Evolutionary conservation across 1,284 basidiomycete genomes (phyloP), one percentile per base, ranked within the genome.

Genomic region (Ustilago shanxiensis): DNA sequence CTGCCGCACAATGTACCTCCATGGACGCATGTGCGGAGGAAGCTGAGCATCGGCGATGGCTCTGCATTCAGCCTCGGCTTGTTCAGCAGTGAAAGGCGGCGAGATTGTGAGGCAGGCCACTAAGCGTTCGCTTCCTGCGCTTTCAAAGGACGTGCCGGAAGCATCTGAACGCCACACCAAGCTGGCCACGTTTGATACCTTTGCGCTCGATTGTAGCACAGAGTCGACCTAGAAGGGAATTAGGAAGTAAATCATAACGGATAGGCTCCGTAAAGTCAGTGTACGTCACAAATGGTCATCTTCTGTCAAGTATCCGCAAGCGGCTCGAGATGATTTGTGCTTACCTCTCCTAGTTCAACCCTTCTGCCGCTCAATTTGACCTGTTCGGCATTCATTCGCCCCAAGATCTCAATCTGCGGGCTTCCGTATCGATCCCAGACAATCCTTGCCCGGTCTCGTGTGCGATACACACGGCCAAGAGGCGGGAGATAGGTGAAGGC

Each of bases 351-450:
- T 20, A 71, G 47, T 20, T 71, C 68, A 22, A 71, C 58, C 18
- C 68, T 60, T 52, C 64, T 22, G 13, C 68, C 68, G 37, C 56
- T 55, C 22, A 71, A 28, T 22, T 71, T 71, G 44, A 71, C 63
- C 44, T 71, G 68, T n/a, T 66, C 62, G 5, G 58, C 58, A 14
- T 66, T 59, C 62, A 71, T 60, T 14, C 68, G 29, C 1, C 68
- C 68, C 31, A 71, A 52, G n/a, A 71, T 66, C 59, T 71, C 68
- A 31, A 71, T 58, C 39, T 51, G 18, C 16, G 62, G 68, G 11
- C 45, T 47, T 29, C 63, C 62, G 8, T 41, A 37, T 28, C 49
- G 54, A 31, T 52, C 49, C 68, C 68, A 71, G 18, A 71, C 68
- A 11, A 66, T 14, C 37, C 66, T 50, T 3, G 66, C 66, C 13